A percentile compares a stretch with the other conserved stretches of the same genome.
Conservation (phyloP, 352 stramenopile species). For the Phytophthora europaea region DNA sequence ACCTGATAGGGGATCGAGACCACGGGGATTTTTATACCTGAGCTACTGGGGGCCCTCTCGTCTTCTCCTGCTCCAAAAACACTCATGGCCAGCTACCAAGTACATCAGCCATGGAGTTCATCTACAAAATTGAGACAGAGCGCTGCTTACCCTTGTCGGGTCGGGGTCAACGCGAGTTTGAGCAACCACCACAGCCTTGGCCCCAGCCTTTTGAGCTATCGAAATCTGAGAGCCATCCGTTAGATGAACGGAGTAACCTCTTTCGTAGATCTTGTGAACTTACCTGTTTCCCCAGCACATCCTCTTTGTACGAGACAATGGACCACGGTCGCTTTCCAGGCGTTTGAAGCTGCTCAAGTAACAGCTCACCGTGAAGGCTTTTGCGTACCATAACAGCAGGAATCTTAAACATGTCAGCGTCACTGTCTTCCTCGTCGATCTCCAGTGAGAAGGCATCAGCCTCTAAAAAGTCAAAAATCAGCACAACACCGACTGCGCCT, state of each 20-base stretch:
- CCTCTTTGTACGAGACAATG: constrained; percentile 69
- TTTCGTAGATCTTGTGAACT: neutral
- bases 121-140: neutral
- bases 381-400: constrained; percentile 79
- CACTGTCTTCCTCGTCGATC: constrained; percentile 47
- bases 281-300: constrained; percentile 80
- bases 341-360: constrained; percentile 61
- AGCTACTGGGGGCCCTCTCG: constrained; percentile 48
- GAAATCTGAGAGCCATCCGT: constrained; percentile 50
- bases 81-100: constrained; percentile 49
- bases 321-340: constrained; percentile 45
- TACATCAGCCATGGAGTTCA: neutral
- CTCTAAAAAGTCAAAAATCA: constrained; percentile 80
- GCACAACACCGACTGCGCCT: constrained; percentile 59
- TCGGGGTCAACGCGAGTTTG: constrained; percentile 67
- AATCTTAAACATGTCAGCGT: constrained; percentile 53
- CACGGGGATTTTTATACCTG: constrained; percentile 74
- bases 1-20: constrained; percentile 70
- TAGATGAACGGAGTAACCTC: neutral
- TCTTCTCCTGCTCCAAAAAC: constrained; percentile 52
- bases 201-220: constrained; percentile 67
- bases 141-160: constrained; percentile 47
- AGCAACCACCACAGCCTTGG: constrained; percentile 69
- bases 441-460: constrained; percentile 75
- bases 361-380: constrained; percentile 55